These are phyloP conservation scores for Cenchrus americanus DNA, from an alignment of 176 grass and related monocot species.

Conservation along the genomic window DNA sequence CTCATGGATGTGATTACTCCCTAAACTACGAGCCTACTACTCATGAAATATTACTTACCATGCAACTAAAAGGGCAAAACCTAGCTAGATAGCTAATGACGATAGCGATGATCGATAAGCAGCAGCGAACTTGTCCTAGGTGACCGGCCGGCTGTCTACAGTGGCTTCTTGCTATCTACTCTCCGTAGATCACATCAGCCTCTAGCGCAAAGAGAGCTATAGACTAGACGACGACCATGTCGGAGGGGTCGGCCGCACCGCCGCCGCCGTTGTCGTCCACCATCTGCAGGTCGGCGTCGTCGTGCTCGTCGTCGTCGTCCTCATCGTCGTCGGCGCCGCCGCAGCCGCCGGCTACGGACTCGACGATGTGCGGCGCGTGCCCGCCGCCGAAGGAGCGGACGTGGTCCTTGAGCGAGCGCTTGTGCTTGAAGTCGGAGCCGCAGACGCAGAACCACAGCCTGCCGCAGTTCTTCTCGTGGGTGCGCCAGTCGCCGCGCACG, in stretches of 20 bases:
- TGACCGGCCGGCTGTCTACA: background rate
- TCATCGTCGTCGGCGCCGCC: slow-evolving; percentile 50
- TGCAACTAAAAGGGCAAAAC: too few species aligned
- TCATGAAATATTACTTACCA: too few species aligned
- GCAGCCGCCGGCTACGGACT: slow-evolving; percentile 43
- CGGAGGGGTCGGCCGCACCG: slow-evolving; percentile 10
- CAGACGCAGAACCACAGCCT: slow-evolving; percentile 94
- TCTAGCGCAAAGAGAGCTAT: too few species aligned
- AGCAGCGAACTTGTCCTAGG: too few species aligned
- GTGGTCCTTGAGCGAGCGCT: slow-evolving; percentile 92
- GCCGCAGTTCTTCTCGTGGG: slow-evolving; percentile 95
- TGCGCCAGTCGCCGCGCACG: slow-evolving; percentile 91
- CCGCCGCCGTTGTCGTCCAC: slow-evolving; percentile 26
- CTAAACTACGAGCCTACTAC: too few species aligned
- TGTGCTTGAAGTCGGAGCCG: slow-evolving; percentile 93
- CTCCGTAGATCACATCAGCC: too few species aligned
- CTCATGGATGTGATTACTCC: too few species aligned
- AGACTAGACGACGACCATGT: slow-evolving; percentile 43
- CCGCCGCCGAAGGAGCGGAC: slow-evolving; percentile 82
- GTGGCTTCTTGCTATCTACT: too few species aligned
- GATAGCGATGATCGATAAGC: too few species aligned
- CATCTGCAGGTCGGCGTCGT: background rate
- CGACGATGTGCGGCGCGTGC: slow-evolving; percentile 83
- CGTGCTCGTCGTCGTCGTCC: slow-evolving; percentile 43
- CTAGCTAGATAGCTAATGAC: too few species aligned